phyloP scores from a whole-genome alignment of 768 basidiomycete species.

The Lentinus tigrinus region DNA sequence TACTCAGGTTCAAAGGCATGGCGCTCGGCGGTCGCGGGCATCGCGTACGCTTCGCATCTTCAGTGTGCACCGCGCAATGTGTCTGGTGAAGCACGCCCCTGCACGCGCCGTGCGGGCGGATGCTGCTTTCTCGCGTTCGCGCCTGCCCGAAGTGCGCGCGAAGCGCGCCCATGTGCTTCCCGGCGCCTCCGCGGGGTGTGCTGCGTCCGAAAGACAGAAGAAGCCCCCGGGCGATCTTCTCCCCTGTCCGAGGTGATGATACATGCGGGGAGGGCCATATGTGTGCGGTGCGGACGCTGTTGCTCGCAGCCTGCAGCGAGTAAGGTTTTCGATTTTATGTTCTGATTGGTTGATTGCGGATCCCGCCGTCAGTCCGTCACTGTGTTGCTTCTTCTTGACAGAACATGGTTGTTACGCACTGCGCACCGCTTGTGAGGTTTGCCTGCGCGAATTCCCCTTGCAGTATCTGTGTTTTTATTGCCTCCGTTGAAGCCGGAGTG shows the following conservation, averaged over 20 bases:
- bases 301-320: not conserved
- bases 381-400: not conserved
- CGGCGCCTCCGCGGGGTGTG: not conserved
- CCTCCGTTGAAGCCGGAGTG: not conserved
- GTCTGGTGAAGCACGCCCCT: not conserved
- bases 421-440: not conserved
- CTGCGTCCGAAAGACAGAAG: not conserved
- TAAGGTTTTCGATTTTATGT: constrained; percentile 6
- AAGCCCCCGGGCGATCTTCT: not conserved
- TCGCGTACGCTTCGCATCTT: not conserved
- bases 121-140: not conserved
- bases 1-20: too few relatives aligned
- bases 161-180: constrained; percentile 5
- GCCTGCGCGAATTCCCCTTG: not conserved
- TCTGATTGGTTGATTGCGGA: constrained; percentile 12
- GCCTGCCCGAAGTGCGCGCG: not conserved
- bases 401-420: not conserved
- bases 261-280: not conserved
- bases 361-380: not conserved
- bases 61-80: not conserved
- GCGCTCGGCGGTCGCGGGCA: not conserved
- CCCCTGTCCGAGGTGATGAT: constrained; percentile 5
- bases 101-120: not conserved
- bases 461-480: not conserved
- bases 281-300: not conserved